Evolutionary conservation across 2,329 filamentous ascomycete species (phyloP).

Genomic region (Sarocladiaceae sp.): DNA sequence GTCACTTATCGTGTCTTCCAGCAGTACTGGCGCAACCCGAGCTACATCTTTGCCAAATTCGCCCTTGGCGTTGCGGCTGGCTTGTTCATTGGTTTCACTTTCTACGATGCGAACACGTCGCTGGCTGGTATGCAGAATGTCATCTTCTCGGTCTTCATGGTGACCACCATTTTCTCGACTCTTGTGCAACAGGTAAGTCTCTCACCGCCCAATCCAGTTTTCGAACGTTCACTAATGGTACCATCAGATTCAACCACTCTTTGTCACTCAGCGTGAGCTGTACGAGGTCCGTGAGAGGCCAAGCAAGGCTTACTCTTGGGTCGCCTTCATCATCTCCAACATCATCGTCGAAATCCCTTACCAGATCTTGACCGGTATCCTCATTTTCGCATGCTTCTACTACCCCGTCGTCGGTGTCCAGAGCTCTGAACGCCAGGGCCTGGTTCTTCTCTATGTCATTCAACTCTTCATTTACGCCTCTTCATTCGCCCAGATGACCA

Average conservation of each 20-base stretch:
- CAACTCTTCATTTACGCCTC: conserved; percentile 68
- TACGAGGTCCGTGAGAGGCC: conserved; percentile 77
- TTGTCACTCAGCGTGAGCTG: conserved; percentile 67
- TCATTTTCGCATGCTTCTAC: conserved; percentile 65
- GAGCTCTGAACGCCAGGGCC: conserved; percentile 50
- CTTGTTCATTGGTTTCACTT: conserved; percentile 73
- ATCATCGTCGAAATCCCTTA: conserved; percentile 70
- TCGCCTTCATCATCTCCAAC: conserved; percentile 67
- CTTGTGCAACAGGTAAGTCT: conserved; percentile 54
- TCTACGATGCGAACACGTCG: conserved; percentile 52
- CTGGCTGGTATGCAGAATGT: conserved; percentile 70
- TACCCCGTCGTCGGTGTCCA: conserved; percentile 55
- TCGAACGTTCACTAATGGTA: too few relatives aligned
- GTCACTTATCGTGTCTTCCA: conserved; percentile 69
- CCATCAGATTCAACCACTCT: conserved; percentile 74
- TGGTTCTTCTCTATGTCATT: conserved; percentile 62
- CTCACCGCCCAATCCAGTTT: conserved; percentile 37
- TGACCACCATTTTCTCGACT: conserved; percentile 69
- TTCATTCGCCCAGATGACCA: conserved; percentile 70
- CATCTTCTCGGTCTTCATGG: conserved; percentile 71
- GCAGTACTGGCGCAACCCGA: conserved; percentile 72
- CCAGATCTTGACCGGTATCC: conserved; percentile 58
- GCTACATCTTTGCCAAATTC: conserved; percentile 72
- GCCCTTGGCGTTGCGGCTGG: conserved; percentile 54
- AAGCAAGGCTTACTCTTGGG: conserved; percentile 71